Conservation (phyloP, 2,329 filamentous ascomycete species). For the Colletotrichum godetiae region DNA sequence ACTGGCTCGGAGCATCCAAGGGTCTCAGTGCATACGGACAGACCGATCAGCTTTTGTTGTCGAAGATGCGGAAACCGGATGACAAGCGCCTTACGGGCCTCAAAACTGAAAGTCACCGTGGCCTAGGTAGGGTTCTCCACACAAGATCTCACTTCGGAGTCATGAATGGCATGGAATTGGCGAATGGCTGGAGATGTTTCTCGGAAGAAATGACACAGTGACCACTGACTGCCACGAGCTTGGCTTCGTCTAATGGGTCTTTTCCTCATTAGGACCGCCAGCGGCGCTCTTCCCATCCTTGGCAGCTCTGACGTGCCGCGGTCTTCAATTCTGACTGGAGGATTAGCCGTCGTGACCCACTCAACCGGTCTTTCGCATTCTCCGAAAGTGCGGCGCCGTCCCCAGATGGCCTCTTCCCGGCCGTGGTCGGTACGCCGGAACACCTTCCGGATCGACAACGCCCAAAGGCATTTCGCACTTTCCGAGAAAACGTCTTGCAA, state of each 20-base stretch:
- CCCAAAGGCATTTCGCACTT: conserved; percentile 6
- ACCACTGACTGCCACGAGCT: neutral
- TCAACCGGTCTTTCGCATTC: conserved; percentile 18
- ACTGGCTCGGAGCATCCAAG: neutral
- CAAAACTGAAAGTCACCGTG: neutral
- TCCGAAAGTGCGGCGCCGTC: conserved; percentile 24
- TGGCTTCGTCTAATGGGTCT: neutral
- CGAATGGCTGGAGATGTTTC: neutral
- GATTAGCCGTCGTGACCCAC: neutral
- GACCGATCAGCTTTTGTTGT: neutral
- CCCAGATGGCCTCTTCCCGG: neutral
- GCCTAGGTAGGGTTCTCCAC: neutral
- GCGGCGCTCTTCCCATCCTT: neutral
- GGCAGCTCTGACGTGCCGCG: neutral
- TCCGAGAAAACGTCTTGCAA: conserved; percentile 1
- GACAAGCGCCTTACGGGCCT: neutral
- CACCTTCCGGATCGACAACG: neutral
- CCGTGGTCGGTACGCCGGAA: neutral
- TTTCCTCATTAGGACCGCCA: neutral
- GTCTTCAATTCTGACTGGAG: neutral
- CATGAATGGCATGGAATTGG: neutral
- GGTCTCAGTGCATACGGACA: neutral
- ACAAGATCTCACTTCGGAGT: neutral
- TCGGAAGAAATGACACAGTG: neutral
- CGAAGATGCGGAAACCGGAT: neutral